Base-by-base conservation (phyloP, 1,284 basidiomycete genomes). In the Heterobasidion parviporum region DNA sequence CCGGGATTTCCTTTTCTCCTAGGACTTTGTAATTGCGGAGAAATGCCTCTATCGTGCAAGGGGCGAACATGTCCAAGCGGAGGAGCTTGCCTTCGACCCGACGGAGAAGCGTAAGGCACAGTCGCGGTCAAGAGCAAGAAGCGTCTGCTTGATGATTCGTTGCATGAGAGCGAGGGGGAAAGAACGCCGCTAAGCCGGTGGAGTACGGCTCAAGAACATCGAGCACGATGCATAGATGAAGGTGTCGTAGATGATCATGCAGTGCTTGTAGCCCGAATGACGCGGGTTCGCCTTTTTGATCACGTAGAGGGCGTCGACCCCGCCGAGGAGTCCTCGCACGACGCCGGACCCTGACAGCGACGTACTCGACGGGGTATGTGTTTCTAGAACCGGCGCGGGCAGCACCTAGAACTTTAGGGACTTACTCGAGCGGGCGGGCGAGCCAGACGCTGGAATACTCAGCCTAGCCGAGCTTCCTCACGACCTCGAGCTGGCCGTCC, bases 191-290 rank as follows among this genome's bases (percentile, higher is more conserved):
- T 26, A 5, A 4, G 26, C 26, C 26, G 26, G 26, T 26, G 26
- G 5, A 4, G 26, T 26, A 4, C 26, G 26, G 5, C 6, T 4
- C 44, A 46, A 46, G 44, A 46, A 16, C 7, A 20, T 20, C 9
- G 9, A 10, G 0, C 44, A 46, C n/a, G 20, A 46, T 16, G 20
- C n/a, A 46, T 12, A 15, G 4, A 44, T 44, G 14, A 44, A 15
- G 44, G 44, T 12, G 20, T 46, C 44, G 44, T 12, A 46, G 15
- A 46, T 12, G n/a, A 46, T 15, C 35, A 45, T 36, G 18, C 52
- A 53, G 52, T 53, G 52, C 20, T 44, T 41, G 52, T 53, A 53
- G 35, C 52, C 52, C 43, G 52, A 16, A 32, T 53, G 52, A n/a
- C 16, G 18, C 32, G 52, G 52, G 18, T 53, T 53, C n/a, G 3